phyloP scores from a whole-genome alignment of 352 stramenopile species.

The Phytophthora hybrid region DNA sequence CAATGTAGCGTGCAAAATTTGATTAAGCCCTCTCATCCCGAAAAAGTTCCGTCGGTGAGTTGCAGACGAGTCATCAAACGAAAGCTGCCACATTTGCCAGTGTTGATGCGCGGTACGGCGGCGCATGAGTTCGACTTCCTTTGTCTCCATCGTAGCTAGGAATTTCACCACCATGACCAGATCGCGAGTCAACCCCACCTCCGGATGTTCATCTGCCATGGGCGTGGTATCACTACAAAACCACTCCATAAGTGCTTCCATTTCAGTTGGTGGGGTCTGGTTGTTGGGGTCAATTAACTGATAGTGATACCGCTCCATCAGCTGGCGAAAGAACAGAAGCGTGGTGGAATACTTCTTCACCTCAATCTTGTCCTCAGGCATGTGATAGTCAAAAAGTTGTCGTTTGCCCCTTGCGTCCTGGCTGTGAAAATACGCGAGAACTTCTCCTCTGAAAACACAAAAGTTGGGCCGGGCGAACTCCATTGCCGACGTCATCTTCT shows the following conservation, averaged over 20 bases:
- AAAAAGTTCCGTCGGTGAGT: constrained; percentile 85
- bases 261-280: constrained; percentile 85
- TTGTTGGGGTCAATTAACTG: constrained; percentile 85
- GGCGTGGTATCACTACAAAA: constrained; percentile 82
- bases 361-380: constrained; percentile 90
- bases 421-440: constrained; percentile 86
- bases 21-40: constrained; percentile 70
- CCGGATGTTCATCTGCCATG: constrained; percentile 83
- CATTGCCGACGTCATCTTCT: constrained; percentile 81
- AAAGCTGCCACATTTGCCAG: constrained; percentile 92
- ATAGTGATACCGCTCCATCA: constrained; percentile 90
- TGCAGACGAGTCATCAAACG: constrained; percentile 85
- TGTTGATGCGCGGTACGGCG: constrained; percentile 74
- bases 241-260: constrained; percentile 93
- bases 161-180: constrained; percentile 91
- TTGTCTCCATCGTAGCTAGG: constrained; percentile 90
- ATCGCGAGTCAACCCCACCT: constrained; percentile 83
- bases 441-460: constrained; percentile 70
- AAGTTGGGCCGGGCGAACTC: constrained; percentile 86
- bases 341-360: constrained; percentile 91
- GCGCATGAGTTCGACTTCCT: constrained; percentile 90
- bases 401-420: constrained; percentile 64
- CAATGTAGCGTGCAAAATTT: constrained; percentile 67
- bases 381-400: constrained; percentile 89
- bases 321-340: constrained; percentile 84